phyloP scores from a whole-genome alignment of 306 rosid genomes.

The Adenanthera pavonina region DNA sequence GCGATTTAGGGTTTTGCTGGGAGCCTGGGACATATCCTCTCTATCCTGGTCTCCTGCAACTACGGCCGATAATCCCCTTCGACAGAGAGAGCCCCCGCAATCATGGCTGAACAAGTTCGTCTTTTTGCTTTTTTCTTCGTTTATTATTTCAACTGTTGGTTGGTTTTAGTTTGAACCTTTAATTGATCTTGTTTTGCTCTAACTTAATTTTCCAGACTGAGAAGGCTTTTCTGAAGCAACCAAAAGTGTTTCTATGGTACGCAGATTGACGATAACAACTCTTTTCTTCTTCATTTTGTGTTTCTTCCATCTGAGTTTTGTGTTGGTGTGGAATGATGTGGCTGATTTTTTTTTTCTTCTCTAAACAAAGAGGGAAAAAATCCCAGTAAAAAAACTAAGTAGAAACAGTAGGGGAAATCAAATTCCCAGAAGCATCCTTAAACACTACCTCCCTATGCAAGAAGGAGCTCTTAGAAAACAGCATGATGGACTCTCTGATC shows the following conservation, averaged over 20 bases:
- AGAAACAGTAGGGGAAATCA: too few relatives aligned
- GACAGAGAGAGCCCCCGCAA: slow-evolving; percentile 26
- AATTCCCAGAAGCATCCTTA: too few relatives aligned
- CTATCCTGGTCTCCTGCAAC: background rate
- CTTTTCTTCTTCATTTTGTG: background rate
- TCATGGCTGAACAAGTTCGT: slow-evolving; percentile 80
- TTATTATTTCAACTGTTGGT: background rate
- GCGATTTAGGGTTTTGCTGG: slow-evolving; percentile 36
- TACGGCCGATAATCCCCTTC: background rate
- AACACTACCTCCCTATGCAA: too few relatives aligned
- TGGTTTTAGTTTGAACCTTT: background rate
- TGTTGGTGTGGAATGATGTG: background rate
- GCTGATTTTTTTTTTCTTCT: too few relatives aligned
- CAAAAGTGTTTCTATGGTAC: slow-evolving; percentile 72
- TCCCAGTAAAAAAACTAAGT: too few relatives aligned
- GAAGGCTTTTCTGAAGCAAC: slow-evolving; percentile 84
- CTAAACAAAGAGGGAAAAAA: too few relatives aligned
- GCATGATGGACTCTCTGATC: too few relatives aligned
- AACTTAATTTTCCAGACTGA: slow-evolving; percentile 56
- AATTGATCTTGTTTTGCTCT: background rate
- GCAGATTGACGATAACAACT: background rate
- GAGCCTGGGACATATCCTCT: slow-evolving; percentile 9
- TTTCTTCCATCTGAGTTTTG: background rate
- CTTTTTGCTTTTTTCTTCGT: background rate
- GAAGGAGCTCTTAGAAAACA: too few relatives aligned